These are phyloP conservation scores for Phialophora tarda DNA, from an alignment of 2,329 filamentous ascomycete species.

Conservation along the genomic window DNA sequence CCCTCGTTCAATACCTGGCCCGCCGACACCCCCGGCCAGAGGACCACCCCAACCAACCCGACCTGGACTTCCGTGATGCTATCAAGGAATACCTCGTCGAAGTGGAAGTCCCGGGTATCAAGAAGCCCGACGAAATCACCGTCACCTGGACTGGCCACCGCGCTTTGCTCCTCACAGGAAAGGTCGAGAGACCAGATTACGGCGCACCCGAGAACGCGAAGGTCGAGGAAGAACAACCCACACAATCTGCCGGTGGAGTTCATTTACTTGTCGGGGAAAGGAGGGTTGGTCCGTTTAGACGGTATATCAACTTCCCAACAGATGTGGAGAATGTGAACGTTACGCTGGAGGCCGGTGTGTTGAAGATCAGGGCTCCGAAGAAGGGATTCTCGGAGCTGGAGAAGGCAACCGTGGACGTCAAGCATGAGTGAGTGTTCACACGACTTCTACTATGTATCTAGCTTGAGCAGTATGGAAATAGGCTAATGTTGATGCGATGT, in stretches of 20 bases:
- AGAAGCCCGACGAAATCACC: slow-evolving; percentile 33
- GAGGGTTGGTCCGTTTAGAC: slow-evolving; percentile 32
- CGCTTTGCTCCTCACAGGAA: slow-evolving; percentile 30
- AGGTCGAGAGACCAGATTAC: slow-evolving; percentile 29
- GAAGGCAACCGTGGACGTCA: slow-evolving; percentile 32
- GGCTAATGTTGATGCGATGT: slow-evolving; percentile 13
- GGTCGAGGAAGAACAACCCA: slow-evolving; percentile 32
- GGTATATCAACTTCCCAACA: slow-evolving; percentile 36
- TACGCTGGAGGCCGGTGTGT: slow-evolving; percentile 34
- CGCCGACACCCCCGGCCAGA: slow-evolving; percentile 31
- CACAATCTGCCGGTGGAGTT: slow-evolving; percentile 21
- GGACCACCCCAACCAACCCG: slow-evolving; percentile 37
- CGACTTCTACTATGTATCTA: slow-evolving; percentile 16
- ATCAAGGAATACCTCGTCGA: slow-evolving; percentile 35
- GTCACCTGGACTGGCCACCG: slow-evolving; percentile 33
- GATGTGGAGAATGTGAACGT: slow-evolving; percentile 36
- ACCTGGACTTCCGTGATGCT: slow-evolving; percentile 35
- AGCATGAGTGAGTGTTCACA: slow-evolving; percentile 35
- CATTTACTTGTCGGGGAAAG: slow-evolving; percentile 34
- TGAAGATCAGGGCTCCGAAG: slow-evolving; percentile 36
- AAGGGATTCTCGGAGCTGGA: slow-evolving; percentile 30
- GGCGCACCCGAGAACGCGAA: slow-evolving; percentile 26
- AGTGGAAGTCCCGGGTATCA: slow-evolving; percentile 35
- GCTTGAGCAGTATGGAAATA: neutral
- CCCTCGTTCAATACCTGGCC: slow-evolving; percentile 26